Evolutionary conservation across 495 filamentous ascomycete species (phyloP).

Genomic region (Rhizodiscina lignyota): DNA sequence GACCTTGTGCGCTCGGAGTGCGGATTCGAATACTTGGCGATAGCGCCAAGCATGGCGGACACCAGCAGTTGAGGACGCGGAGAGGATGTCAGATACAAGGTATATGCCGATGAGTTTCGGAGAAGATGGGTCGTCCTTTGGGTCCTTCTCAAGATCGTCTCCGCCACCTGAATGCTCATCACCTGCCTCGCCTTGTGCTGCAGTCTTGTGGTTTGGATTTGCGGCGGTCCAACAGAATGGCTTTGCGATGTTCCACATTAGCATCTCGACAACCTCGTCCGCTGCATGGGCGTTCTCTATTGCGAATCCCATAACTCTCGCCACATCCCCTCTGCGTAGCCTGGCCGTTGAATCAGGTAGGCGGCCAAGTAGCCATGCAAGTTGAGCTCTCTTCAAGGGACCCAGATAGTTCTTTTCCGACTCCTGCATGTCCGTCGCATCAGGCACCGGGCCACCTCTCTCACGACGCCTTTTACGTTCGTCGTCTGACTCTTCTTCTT

Average conservation of each 20-base stretch:
- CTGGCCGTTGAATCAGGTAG: conserved; percentile 60
- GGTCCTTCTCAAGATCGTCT: conserved; percentile 23
- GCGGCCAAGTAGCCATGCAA: conserved; percentile 63
- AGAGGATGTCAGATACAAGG: conserved; percentile 75
- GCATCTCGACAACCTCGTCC: conserved; percentile 78
- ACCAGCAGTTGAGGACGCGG: conserved; percentile 64
- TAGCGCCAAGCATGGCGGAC: conserved; percentile 86
- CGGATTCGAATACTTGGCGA: conserved; percentile 66
- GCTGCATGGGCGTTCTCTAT: conserved; percentile 68
- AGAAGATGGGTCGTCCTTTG: conserved; percentile 47
- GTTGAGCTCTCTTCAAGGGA: conserved; percentile 67
- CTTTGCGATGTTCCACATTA: conserved; percentile 60
- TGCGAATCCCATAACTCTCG: conserved; percentile 73
- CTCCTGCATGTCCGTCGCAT: conserved; percentile 29
- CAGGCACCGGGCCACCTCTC: conserved; percentile 29
- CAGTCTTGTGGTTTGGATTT: no score
- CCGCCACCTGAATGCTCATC: conserved; percentile 20
- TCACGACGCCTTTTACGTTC: conserved; percentile 39
- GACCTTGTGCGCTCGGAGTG: conserved; percentile 48
- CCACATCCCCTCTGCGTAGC: conserved; percentile 73
- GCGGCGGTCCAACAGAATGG: conserved; percentile 48
- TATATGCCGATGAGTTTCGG: conserved; percentile 73
- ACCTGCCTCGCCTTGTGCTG: no score
- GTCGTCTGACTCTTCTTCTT: conserved; percentile 71
- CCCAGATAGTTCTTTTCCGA: conserved; percentile 63